phyloP scores from a whole-genome alignment of 768 basidiomycete species.

The Podaxis rugospora region DNA sequence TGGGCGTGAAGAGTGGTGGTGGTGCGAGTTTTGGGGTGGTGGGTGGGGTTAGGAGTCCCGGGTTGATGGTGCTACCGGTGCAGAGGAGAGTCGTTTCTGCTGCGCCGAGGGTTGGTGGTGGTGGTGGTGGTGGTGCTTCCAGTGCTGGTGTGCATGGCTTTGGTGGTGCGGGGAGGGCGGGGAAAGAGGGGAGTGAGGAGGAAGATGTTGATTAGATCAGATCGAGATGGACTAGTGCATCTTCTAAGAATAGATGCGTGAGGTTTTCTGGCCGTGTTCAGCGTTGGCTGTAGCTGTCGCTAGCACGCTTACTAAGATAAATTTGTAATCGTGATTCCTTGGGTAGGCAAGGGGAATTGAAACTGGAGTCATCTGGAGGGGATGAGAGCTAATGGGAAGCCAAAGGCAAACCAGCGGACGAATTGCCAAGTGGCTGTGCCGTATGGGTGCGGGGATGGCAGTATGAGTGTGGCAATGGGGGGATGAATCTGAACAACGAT shows the following conservation, averaged over 20 bases:
- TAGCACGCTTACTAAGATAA: too few species aligned
- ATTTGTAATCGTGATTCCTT: too few species aligned
- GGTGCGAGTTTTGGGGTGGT: not conserved
- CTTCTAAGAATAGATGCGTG: not conserved
- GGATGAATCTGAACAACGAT: too few species aligned
- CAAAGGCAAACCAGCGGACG: too few species aligned
- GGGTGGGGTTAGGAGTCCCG: not conserved
- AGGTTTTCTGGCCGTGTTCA: too few species aligned
- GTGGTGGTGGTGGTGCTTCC: not conserved
- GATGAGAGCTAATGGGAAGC: too few species aligned
- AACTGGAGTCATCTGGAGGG: too few species aligned
- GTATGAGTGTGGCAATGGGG: too few species aligned
- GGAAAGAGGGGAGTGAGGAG: not conserved
- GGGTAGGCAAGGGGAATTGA: too few species aligned
- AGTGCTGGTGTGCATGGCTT: not conserved
- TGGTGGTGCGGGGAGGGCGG: not conserved
- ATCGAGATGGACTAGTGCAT: not conserved
- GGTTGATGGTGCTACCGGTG: not conserved
- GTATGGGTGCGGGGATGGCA: too few species aligned
- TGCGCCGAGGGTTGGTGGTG: not conserved
- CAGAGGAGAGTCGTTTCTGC: not conserved
- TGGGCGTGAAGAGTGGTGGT: not conserved
- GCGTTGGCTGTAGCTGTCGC: too few species aligned
- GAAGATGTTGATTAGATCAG: conserved; percentile 1
- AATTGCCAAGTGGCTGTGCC: too few species aligned